These are phyloP conservation scores for Pseudogymnoascus sp. DNA, from an alignment of 2,329 filamentous ascomycete species.

Conservation along the genomic window DNA sequence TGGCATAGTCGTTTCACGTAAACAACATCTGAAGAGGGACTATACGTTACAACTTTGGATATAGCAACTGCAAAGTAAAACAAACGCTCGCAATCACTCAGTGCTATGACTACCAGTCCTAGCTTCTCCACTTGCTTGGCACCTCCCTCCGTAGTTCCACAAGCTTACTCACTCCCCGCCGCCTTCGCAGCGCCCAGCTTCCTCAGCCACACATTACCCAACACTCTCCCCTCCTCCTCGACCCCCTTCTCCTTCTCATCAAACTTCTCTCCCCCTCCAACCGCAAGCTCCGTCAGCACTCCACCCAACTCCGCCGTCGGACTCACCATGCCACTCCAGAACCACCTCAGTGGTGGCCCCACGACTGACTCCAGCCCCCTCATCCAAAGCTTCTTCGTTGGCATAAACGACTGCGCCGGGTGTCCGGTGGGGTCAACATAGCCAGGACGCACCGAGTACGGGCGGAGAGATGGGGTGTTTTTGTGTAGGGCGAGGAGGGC, in stretches of 20 bases:
- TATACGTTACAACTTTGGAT: not conserved
- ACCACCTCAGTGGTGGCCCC: conserved; percentile 22
- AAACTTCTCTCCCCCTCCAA: conserved; percentile 37
- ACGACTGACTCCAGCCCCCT: conserved; percentile 13
- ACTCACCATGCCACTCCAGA: conserved; percentile 31
- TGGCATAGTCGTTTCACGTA: not conserved
- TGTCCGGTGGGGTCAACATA: conserved; percentile 46
- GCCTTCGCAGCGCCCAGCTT: conserved; percentile 28
- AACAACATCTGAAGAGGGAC: not conserved
- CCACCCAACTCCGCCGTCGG: conserved; percentile 41
- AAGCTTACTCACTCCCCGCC: not conserved
- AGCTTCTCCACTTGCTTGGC: not conserved
- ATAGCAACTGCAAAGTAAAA: not conserved
- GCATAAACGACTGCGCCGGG: conserved; percentile 30
- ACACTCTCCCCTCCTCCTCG: conserved; percentile 30
- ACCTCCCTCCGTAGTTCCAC: not conserved
- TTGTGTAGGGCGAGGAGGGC: conserved; percentile 46
- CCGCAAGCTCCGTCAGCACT: conserved; percentile 41
- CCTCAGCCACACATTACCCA: conserved; percentile 35
- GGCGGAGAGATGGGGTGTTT: conserved; percentile 35
- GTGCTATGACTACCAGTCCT: not conserved
- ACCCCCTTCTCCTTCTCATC: conserved; percentile 29
- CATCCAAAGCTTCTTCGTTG: conserved; percentile 23
- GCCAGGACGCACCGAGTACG: conserved; percentile 51
- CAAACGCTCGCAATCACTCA: not conserved